Base-by-base conservation (phyloP, 306 rosid species). In the Prosopis cineraria region DNA sequence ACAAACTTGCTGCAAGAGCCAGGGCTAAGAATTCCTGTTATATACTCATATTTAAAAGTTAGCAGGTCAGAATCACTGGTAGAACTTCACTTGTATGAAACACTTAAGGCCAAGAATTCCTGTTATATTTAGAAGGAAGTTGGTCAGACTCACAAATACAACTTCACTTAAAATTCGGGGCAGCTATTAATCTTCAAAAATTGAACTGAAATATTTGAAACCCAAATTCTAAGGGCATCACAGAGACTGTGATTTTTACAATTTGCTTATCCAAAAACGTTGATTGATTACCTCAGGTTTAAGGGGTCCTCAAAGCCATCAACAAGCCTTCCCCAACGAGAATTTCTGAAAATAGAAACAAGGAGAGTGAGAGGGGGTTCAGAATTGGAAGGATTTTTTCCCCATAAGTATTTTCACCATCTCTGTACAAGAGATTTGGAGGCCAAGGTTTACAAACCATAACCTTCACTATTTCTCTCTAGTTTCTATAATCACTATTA, bases 161-260 rank as follows among this genome's bases (percentile, higher is more conserved):
- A 31, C 50, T 55, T 40, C 68, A 72, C 47, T 39, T 30, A 64
- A 41, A 37, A 63, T 60, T 34, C 39, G 8, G 47, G 19, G 31
- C 5, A 58, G 22, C 39, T 2, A 19, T 62, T 29, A 75, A 77
- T 73, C 66, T 66, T 72, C 79, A 72, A 84, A 84, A 67, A 74
- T 19, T 78, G 53, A 66, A 52, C 24, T 58, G 12, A 27, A 31
- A 69, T 12, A 44, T 44, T 44, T 44, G 19, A 10, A 13, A 13
- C 16, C 3, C 50, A 44, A 44, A 44, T 44, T 14, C n/a, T n/a
- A 44, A 13, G 19, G 1, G 6, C 50, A 44, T 44, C 19, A 13
- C n/a, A 1, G 11, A 40, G 44, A 40, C 8, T 8, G 44, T 4
- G n/a, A 13, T 13, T 19, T 44, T 13, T 13, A 1, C n/a, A 3